These are phyloP conservation scores for Thalassiosira pacifica DNA, from an alignment of 352 stramenopile species.

Conservation along the genomic window DNA sequence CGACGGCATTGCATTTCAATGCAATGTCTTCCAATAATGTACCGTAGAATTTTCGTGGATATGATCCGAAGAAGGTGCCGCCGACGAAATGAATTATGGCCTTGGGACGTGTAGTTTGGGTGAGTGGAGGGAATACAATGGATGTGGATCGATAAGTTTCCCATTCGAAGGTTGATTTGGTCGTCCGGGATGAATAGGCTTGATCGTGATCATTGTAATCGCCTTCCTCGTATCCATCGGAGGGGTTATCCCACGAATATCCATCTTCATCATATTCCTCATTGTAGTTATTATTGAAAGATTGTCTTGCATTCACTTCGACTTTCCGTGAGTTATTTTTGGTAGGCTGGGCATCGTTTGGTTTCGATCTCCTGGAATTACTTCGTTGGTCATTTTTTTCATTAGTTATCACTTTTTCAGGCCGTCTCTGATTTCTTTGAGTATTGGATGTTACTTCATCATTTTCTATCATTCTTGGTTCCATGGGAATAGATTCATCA, in stretches of 20 bases:
- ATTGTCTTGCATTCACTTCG: conserved; percentile 1
- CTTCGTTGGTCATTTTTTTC: background rate
- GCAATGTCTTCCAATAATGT: conserved; percentile 76
- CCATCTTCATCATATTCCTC: conserved; percentile 3
- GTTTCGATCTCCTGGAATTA: background rate
- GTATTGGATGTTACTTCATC: background rate
- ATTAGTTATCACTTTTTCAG: background rate
- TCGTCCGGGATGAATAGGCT: conserved; percentile 1
- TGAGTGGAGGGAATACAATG: conserved; percentile 44
- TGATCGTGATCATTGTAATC: conserved; percentile 30
- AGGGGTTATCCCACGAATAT: background rate
- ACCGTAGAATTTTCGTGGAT: conserved; percentile 78
- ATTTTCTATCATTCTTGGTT: background rate
- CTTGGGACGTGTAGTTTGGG: conserved; percentile 42
- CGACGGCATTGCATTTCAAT: conserved; percentile 65
- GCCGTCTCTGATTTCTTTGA: background rate
- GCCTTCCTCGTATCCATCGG: conserved; percentile 40
- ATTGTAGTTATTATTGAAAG: background rate
- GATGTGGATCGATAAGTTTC: conserved; percentile 67
- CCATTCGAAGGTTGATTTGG: conserved; percentile 63
- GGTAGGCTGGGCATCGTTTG: background rate
- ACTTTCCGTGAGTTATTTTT: background rate
- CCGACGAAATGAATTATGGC: conserved; percentile 84
- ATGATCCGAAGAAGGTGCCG: conserved; percentile 80
- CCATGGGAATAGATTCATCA: background rate